Percentiles rank a stretch among this genome's conserved stretches.
Conservation (phyloP, 306 rosid species). For the Inga laurina region DNA sequence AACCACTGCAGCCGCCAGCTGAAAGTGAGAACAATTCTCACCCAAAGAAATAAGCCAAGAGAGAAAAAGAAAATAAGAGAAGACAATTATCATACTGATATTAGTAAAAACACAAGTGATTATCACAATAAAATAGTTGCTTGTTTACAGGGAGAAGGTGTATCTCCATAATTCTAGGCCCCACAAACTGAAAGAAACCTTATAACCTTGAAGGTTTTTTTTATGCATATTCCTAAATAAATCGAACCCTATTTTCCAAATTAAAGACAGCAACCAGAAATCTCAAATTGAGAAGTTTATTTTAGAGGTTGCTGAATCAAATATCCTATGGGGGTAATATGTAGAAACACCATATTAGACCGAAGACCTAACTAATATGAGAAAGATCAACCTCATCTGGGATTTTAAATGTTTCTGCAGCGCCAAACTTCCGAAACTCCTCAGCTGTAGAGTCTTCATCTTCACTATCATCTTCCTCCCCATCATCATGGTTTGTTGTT, state of each 20-base stretch:
- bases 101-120: background rate
- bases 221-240: background rate
- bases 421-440: conserved; percentile 91
- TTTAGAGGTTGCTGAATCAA: background rate
- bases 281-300: background rate
- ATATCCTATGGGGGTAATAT: background rate
- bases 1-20: background rate
- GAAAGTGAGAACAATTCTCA: background rate
- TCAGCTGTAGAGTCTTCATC: conserved; percentile 57
- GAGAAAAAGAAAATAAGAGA: background rate
- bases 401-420: conserved; percentile 83
- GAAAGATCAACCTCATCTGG: conserved; percentile 74
- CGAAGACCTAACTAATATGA: conserved; percentile 56
- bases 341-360: background rate
- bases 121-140: background rate
- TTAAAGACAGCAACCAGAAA: background rate
- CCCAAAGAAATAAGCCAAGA: too few species aligned
- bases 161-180: background rate
- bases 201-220: background rate
- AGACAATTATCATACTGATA: background rate
- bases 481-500: conserved; percentile 34
- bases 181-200: background rate
- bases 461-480: conserved; percentile 50
- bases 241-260: background rate
- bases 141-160: background rate